These are phyloP conservation scores for Kandelia obovata DNA, from an alignment of 345 rosid species.

Conservation along the genomic window DNA sequence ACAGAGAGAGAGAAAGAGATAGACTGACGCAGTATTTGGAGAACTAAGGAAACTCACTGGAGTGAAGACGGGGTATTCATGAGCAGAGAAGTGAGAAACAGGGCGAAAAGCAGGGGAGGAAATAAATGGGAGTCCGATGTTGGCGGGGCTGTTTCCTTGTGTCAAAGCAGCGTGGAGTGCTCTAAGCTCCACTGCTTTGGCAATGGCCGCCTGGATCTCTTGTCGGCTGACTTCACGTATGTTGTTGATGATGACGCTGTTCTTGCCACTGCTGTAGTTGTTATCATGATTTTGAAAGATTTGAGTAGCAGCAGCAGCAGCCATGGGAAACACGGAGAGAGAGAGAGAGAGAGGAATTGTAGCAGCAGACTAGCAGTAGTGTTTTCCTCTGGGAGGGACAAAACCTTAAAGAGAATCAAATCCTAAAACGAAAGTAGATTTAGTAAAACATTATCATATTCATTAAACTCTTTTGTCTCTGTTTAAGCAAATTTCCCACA, in stretches of 20 bases:
- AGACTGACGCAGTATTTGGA: background rate
- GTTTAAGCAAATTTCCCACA: too few species aligned
- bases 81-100: constrained; percentile 62
- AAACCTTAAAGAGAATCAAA: too few species aligned
- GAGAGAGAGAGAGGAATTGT: constrained; percentile 12
- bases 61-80: constrained; percentile 92
- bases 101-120: constrained; percentile 62
- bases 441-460: too few species aligned
- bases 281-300: constrained; percentile 31
- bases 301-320: constrained; percentile 46
- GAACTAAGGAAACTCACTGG: constrained; percentile 51
- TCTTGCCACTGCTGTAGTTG: constrained; percentile 20
- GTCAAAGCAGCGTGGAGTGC: constrained; percentile 78
- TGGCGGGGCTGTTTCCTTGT: constrained; percentile 62
- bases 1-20: background rate
- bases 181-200: constrained; percentile 78
- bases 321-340: constrained; percentile 41
- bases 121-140: constrained; percentile 41
- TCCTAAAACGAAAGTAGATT: too few species aligned
- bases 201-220: constrained; percentile 80
- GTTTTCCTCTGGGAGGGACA: too few species aligned
- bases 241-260: too few species aligned
- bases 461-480: too few species aligned
- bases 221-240: constrained; percentile 41
- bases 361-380: too few species aligned